Evolutionary conservation across 192 early-diverging fungal species (phyloP).

Genomic region (Gryganskiella cystojenkinii): DNA sequence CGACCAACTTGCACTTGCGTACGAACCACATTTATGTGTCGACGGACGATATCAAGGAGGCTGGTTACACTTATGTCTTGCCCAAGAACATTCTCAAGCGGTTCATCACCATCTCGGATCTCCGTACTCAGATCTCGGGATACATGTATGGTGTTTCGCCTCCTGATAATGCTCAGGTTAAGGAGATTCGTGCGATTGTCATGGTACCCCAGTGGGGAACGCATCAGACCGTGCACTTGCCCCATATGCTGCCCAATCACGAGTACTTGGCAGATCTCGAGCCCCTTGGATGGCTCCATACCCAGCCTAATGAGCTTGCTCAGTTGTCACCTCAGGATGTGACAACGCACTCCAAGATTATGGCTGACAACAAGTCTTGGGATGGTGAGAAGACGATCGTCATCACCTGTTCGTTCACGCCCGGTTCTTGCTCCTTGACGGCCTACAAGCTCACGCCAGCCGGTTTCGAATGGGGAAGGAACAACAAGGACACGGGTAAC

Average conservation of each 20-base stretch:
- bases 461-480: slow-evolving; percentile 97
- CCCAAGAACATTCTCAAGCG: slow-evolving; percentile 98
- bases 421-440: slow-evolving; percentile 95
- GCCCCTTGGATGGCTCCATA: slow-evolving; percentile 98
- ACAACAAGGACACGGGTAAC: slow-evolving; percentile 88
- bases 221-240: slow-evolving; percentile 93
- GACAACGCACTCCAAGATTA: slow-evolving; percentile 88
- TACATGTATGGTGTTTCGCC: slow-evolving; percentile 95
- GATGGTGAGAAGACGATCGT: slow-evolving; percentile 95
- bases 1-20: slow-evolving; percentile 93
- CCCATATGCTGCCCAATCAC: slow-evolving; percentile 88
- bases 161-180: slow-evolving; percentile 89
- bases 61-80: slow-evolving; percentile 94
- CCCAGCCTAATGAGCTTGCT: slow-evolving; percentile 92
- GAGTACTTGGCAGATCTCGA: slow-evolving; percentile 93
- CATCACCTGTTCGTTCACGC: slow-evolving; percentile 97
- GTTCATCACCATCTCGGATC: slow-evolving; percentile 95
- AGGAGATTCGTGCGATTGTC: slow-evolving; percentile 94
- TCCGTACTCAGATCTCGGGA: slow-evolving; percentile 95
- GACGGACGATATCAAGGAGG: slow-evolving; percentile 95
- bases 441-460: slow-evolving; percentile 96
- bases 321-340: slow-evolving; percentile 93
- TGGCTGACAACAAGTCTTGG: slow-evolving; percentile 91
- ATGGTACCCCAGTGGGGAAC: slow-evolving; percentile 99
- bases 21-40: slow-evolving; percentile 98